Evolutionary conservation across 257 asterid species (phyloP), one percentile per base, ranked within the genome.

Genomic region (Avicennia marina): DNA sequence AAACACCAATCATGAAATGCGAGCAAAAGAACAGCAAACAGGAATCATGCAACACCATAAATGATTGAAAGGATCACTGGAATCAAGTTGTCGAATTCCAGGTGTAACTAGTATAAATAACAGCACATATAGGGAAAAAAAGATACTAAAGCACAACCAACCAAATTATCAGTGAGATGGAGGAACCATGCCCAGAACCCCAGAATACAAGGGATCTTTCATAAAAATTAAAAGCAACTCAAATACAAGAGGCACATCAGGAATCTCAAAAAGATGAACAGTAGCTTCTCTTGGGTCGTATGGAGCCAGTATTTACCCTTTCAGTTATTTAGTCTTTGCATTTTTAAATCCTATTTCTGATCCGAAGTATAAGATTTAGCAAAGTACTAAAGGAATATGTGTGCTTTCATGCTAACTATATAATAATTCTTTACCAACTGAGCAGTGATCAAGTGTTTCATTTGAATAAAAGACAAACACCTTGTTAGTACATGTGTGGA

Each of bases 51-150:
- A 46, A 53, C 11, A 25, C 7, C 24, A 56, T 51, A 2, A 31
- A 13, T 38, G 42, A 31, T 24, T 15, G 21, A 24, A 19, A 41
- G 52, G 24, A 6, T 36, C 26, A 21, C 43, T 2, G 16, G 12
- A 25, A 46, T 54, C 31, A 58, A 47, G 41, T 49, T 38, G 56
- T 34, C 26, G 22, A 11, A 9, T 34, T 29, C 7, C 33, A 29
- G n/a, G 39, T 18, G 40, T 4, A 62, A 48, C 26, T 47, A 54
- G 49, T 33, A n/a, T 7, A 64, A 63, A 9, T 17, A 50, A 26
- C 20, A 47, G 34, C 15, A 11, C 55, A 27, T 19, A 15, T 12
- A 59, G 17, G 29, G 25, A 43, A 18, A 48, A 18, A 19, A 44
- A 59, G 3, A 43, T 10, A 59, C 22, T 29, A 33, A 57, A 15